These are phyloP conservation scores for Wickerhamomyces mucosus DNA, from an alignment of 805 yeast genomes.

Conservation along the genomic window DNA sequence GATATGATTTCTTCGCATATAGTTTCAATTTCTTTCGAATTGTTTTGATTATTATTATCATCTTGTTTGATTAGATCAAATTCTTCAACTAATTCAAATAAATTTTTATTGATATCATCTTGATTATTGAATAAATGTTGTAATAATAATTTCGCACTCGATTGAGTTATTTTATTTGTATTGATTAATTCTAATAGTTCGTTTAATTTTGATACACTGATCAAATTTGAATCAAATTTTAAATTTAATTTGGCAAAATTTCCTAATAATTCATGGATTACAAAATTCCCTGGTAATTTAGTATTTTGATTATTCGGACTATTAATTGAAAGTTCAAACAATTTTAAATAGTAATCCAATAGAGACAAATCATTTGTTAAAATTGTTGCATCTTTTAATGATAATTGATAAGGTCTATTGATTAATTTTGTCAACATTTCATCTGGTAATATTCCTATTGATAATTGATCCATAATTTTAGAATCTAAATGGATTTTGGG, in stretches of 20 bases:
- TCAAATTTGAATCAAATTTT: constrained; percentile 21
- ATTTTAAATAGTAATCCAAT: constrained; percentile 40
- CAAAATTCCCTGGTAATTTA: constrained; percentile 61
- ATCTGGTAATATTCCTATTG: constrained; percentile 58
- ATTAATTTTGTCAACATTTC: constrained; percentile 37
- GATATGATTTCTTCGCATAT: constrained; percentile 29
- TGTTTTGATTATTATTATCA: constrained; percentile 18
- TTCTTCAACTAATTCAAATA: constrained; percentile 41
- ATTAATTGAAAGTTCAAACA: constrained; percentile 24
- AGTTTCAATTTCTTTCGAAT: constrained; percentile 15
- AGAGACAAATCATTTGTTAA: constrained; percentile 44
- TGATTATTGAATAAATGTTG: constrained; percentile 48
- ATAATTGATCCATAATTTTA: constrained; percentile 32
- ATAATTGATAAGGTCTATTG: constrained; percentile 41
- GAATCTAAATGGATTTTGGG: constrained; percentile 44
- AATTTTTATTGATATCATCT: constrained; percentile 24
- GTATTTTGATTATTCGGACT: constrained; percentile 15
- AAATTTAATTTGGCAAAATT: constrained; percentile 43
- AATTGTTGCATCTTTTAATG: constrained; percentile 68
- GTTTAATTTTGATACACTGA: constrained; percentile 37
- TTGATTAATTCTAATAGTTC: constrained; percentile 46
- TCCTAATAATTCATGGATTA: constrained; percentile 75
- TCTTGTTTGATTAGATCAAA: constrained; percentile 37
- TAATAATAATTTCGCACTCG: constrained; percentile 60
- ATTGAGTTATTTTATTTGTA: constrained; percentile 38